Conservation (phyloP, 2,329 filamentous ascomycete species). For the Fusarium sp. region DNA sequence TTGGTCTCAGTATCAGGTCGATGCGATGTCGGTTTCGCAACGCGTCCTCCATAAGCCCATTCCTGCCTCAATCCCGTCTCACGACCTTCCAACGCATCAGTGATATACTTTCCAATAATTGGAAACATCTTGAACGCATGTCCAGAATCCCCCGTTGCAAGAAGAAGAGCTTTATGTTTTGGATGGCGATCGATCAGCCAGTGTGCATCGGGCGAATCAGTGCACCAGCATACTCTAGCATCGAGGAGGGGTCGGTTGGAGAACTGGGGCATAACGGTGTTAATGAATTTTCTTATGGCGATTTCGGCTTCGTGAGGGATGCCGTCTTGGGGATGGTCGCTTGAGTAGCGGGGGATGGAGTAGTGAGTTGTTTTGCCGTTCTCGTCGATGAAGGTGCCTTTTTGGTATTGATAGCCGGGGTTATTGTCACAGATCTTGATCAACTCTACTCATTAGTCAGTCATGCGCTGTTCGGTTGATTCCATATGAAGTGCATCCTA, state of each 20-base stretch:
- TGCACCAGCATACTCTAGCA: slow-evolving; percentile 1
- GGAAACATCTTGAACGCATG: slow-evolving; percentile 21
- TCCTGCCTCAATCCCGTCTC: not conserved
- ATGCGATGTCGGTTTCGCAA: slow-evolving; percentile 1
- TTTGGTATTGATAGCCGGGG: not conserved
- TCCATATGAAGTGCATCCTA: not conserved
- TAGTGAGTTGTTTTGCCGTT: not conserved
- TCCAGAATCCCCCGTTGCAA: slow-evolving; percentile 5
- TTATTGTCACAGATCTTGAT: slow-evolving; percentile 22
- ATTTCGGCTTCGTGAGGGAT: not conserved
- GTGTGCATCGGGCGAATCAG: slow-evolving; percentile 6
- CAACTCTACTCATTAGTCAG: not conserved
- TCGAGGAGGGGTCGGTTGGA: not conserved
- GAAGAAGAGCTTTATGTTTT: not conserved
- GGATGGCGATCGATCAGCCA: slow-evolving; percentile 12
- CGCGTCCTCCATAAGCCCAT: not conserved
- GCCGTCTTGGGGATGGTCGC: not conserved
- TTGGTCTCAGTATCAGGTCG: slow-evolving; percentile 5
- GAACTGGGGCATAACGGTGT: slow-evolving; percentile 9
- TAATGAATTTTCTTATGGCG: not conserved
- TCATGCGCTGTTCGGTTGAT: no score
- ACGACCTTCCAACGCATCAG: not conserved
- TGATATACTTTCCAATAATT: not conserved
- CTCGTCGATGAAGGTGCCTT: not conserved
- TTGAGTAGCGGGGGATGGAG: slow-evolving; percentile 9